Evolutionary conservation across 164 flowering plant species (phyloP).

Genomic region (Umbilicus rupestris): DNA sequence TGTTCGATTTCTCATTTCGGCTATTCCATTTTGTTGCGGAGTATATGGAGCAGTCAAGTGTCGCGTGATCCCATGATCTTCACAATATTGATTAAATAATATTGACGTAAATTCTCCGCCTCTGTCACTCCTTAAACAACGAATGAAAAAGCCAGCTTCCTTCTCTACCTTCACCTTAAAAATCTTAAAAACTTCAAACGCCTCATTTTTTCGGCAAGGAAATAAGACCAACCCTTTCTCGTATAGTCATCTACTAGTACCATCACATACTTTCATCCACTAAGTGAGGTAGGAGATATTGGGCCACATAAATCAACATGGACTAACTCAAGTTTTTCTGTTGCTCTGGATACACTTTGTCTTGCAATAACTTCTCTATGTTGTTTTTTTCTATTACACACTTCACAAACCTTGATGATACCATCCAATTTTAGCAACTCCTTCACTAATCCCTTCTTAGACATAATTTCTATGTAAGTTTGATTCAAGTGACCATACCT

Average conservation of each 20-base stretch:
- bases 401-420: background rate
- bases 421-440: background rate
- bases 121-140: background rate
- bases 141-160: background rate
- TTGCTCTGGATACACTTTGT: background rate
- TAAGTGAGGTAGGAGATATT: background rate
- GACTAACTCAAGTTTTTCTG: background rate
- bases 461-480: background rate
- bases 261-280: background rate
- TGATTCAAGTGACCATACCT: background rate
- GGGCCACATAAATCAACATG: background rate
- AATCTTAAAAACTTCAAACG: background rate
- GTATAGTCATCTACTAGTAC: background rate
- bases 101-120: background rate
- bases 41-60: slow-evolving; percentile 1
- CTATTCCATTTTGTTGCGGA: slow-evolving; percentile 8
- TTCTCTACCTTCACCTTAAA: background rate
- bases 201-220: background rate
- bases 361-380: background rate
- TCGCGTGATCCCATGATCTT: background rate
- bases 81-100: background rate
- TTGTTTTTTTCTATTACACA: background rate
- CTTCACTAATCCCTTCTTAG: background rate
- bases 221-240: background rate
- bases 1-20: slow-evolving; percentile 7